phyloP scores from a whole-genome alignment of 2,329 filamentous ascomycete species.

The Colletotrichum costaricense region DNA sequence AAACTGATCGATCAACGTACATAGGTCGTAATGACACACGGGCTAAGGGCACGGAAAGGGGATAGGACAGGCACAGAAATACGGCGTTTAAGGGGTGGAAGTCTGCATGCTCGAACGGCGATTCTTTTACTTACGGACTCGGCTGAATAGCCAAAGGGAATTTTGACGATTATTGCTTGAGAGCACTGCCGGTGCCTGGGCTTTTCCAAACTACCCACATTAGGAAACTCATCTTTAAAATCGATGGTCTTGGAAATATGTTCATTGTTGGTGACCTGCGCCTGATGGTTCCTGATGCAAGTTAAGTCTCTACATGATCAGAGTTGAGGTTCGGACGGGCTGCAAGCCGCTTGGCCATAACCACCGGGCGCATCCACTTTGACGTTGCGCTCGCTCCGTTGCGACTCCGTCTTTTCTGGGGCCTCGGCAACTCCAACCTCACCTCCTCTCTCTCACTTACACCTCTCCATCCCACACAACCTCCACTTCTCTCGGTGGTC shows the following conservation, averaged over 20 bases:
- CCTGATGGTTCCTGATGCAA: not conserved
- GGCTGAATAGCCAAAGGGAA: constrained; percentile 12
- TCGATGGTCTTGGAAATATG: constrained; percentile 7
- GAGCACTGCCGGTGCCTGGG: constrained; percentile 9
- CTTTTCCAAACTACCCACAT: constrained; percentile 16
- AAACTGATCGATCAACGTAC: constrained; percentile 32
- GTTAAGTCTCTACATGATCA: not conserved
- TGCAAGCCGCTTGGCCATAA: not conserved
- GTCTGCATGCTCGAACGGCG: constrained; percentile 33
- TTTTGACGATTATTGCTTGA: constrained; percentile 9
- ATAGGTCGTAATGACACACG: constrained; percentile 34
- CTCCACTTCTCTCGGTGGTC: not conserved
- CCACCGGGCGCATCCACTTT: constrained; percentile 10
- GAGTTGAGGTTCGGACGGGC: not conserved
- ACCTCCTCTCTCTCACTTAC: not conserved
- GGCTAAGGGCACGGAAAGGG: constrained; percentile 23
- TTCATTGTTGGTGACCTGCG: not conserved
- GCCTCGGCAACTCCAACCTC: constrained; percentile 26
- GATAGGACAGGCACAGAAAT: constrained; percentile 32
- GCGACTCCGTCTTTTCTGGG: constrained; percentile 10
- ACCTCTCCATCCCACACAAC: not conserved
- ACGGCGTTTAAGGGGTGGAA: constrained; percentile 34
- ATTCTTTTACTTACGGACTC: constrained; percentile 23
- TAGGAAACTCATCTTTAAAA: constrained; percentile 31
- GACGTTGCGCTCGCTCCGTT: not conserved